phyloP scores from a whole-genome alignment of 2,329 filamentous ascomycete species.

The Fusarium sp. region DNA sequence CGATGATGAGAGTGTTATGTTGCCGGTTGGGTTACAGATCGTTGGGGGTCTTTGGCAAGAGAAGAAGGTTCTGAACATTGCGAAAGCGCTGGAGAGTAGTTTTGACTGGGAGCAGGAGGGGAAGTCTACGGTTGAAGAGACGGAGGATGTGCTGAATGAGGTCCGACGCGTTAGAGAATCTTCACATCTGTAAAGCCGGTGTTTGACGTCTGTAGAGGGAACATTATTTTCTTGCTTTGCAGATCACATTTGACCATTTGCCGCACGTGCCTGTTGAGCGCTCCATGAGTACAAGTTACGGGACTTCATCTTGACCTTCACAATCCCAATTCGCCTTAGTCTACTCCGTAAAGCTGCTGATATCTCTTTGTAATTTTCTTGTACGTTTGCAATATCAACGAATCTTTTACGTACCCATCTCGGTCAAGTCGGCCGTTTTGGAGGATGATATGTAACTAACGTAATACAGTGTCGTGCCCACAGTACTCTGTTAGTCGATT shows the following conservation, averaged over 20 bases:
- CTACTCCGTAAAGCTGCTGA: no score
- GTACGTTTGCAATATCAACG: no score
- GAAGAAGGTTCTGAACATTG: constrained; percentile 55
- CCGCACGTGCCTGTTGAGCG: accelerated
- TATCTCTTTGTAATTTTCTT: no score
- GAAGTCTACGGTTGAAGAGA: not conserved
- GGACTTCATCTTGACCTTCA: not conserved
- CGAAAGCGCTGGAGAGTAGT: constrained; percentile 58
- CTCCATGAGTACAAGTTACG: not conserved
- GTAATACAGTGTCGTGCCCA: accelerated
- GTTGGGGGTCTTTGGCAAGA: constrained; percentile 65
- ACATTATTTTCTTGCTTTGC: not conserved
- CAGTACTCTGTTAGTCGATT: not conserved
- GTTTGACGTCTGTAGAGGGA: not conserved
- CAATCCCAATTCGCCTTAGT: accelerated
- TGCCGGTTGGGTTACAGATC: constrained; percentile 66
- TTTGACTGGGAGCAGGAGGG: constrained; percentile 53
- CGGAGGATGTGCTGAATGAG: not conserved
- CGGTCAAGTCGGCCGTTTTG: no score
- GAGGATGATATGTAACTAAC: not conserved
- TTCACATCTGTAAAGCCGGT: not conserved
- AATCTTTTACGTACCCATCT: no score
- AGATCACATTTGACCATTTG: not conserved
- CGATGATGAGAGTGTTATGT: constrained; percentile 46
- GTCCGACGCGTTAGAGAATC: not conserved